Base-by-base conservation (phyloP, 179 eudicot species). In the Beta corolliflora region DNA sequence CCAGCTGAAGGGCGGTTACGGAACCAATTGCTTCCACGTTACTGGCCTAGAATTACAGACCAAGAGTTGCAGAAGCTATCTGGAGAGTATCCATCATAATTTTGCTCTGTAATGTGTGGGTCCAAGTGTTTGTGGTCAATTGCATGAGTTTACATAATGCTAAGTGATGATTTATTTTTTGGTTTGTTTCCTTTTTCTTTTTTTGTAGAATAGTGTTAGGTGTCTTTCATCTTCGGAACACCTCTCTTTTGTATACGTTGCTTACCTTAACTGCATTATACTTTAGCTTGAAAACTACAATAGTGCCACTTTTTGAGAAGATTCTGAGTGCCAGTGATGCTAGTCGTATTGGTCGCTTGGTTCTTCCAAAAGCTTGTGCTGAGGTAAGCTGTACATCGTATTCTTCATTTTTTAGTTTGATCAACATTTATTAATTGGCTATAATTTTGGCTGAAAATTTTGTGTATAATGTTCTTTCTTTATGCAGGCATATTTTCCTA, bases 361-460 rank as follows among this genome's bases (percentile, higher is more conserved):
- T 96, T 78, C 98, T 96, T 80, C 99, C 99, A 69, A 96, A 96
- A 89, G 99, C 99, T 84, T 96, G 99, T 85, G 99, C 99, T 67
- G 99, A 96, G 88, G 99, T 96, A 88, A 89, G 94, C 86, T 86
- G 65, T 36, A 72, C 50, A 59, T 25, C 77, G 44, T 78, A 73
- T 69, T 44, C 48, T 78, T 73, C 29, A 73, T 72, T 61, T 78
- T 46, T 54, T 61, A 44, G 25, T 59, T 65, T 54, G 66, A 44
- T 25, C 23, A 53, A 44, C 52, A 76, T 56, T 21, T 72, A 45
- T 67, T 61, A 7, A 16, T 16, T 83, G 52, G 68, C 12, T 75
- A 19, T 74, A 67, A 21, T 48, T 52, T 64, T 18, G 48, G 18
- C 25, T 58, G 66, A 18, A 52, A 61, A 23, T 70, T 77, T 31